phyloP scores from a whole-genome alignment of 164 flowering plant species.

The Berberis thunbergii region DNA sequence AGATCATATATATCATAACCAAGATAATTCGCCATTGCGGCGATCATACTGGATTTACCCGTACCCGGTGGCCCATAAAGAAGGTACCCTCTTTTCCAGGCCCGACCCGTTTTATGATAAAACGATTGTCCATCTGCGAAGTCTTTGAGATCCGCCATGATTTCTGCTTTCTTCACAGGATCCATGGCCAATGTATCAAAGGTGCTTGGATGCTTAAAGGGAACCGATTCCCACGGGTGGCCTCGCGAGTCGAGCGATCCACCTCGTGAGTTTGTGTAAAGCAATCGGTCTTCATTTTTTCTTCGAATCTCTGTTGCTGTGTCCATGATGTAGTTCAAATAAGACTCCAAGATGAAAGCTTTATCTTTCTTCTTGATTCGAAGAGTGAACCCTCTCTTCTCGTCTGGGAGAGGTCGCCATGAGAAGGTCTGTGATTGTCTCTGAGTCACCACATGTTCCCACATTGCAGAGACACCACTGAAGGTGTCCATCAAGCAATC shows the following conservation, averaged over 20 bases:
- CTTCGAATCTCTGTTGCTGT: slow-evolving; percentile 54
- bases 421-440: slow-evolving; percentile 52
- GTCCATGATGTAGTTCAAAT: slow-evolving; percentile 53
- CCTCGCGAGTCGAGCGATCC: slow-evolving; percentile 68
- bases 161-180: slow-evolving; percentile 41
- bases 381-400: slow-evolving; percentile 66
- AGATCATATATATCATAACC: slow-evolving; percentile 73
- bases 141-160: slow-evolving; percentile 50
- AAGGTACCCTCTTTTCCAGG: slow-evolving; percentile 80
- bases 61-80: slow-evolving; percentile 81
- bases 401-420: slow-evolving; percentile 75
- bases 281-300: slow-evolving; percentile 50
- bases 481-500: slow-evolving; percentile 52
- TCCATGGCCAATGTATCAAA: slow-evolving; percentile 82
- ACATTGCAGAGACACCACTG: slow-evolving; percentile 38
- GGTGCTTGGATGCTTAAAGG: slow-evolving; percentile 77
- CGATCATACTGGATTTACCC: slow-evolving; percentile 84
- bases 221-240: slow-evolving; percentile 82
- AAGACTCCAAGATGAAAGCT: slow-evolving; percentile 38
- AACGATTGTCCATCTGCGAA: slow-evolving; percentile 49
- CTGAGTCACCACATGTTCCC: slow-evolving; percentile 76
- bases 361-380: slow-evolving; percentile 50
- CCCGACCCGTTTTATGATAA: slow-evolving; percentile 60
- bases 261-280: slow-evolving; percentile 66
- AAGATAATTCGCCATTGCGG: slow-evolving; percentile 77